Base-by-base conservation (phyloP, 2,329 filamentous ascomycete genomes). In the Chrysosporium queenslandicum region DNA sequence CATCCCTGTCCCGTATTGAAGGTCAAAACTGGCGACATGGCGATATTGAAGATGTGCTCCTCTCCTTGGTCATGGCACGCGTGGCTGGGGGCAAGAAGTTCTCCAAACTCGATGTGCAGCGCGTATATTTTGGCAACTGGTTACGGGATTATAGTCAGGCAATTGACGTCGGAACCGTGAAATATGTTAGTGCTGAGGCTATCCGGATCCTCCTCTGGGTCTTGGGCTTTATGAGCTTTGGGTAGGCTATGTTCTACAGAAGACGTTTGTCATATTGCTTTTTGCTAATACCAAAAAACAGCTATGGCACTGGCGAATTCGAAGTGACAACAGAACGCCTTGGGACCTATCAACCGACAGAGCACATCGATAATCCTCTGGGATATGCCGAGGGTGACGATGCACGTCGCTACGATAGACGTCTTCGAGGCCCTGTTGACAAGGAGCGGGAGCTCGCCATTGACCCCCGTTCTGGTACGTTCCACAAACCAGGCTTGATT, bases 81-180 rank as follows among this genome's bases (percentile, higher is more conserved):
- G 76, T 77, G 37, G 75, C 77, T 34, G 81, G 80, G 57, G 79
- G 79, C 60, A 89, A 90, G 74, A 94, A 90, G 64, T 95, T 94
- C 71, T 81, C 79, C 74, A 92, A 92, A 73, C 80, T 94, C 63
- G 85, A 83, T 64, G 86, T 95, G 57, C 86, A 90, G 58, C 81
- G 89, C 56, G 86, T 94, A 58, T 96, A 96, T 74, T 96, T 96
- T 73, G 90, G 90, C 58, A 96, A 95, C 74, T 95, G 90, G 90
- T 80, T 95, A 30, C 81, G 81, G 52, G 90, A 96, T 70, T 96
- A 96, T 71, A 92, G 86, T 50, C 90, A 96, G 70, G 90, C 89
- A 56, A 86, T 95, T 61, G 90, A 96, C 68, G 87, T 95, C 46
- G 90, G 88, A 56, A 94, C 88, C 3, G 81, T 95, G 71, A 95